Conservation (phyloP, 73 alveolate genomes). For the Paramecium sexaurelia region DNA sequence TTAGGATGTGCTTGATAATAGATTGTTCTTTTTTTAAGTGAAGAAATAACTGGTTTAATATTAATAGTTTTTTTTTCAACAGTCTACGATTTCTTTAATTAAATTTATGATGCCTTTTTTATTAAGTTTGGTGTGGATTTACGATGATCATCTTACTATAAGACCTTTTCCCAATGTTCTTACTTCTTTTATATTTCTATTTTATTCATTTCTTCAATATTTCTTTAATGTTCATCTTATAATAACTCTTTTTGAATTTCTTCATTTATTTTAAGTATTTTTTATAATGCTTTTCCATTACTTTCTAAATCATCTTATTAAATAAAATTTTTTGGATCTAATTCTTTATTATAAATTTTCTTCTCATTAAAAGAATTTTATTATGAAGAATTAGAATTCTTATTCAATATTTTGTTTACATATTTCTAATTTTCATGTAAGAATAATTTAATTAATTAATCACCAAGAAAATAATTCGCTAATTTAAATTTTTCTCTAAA, state of each 20-base stretch:
- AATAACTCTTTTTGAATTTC: slow-evolving; percentile 56
- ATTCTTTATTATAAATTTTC: neutral
- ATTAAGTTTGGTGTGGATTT: slow-evolving; percentile 19
- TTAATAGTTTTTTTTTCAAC: slow-evolving; percentile 31
- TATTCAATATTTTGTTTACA: slow-evolving; percentile 12
- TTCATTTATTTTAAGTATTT: slow-evolving; percentile 60
- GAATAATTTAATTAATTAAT: neutral
- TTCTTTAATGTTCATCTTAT: slow-evolving; percentile 61
- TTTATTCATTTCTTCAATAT: slow-evolving; percentile 48
- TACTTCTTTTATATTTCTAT: slow-evolving; percentile 61
- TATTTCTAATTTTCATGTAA: slow-evolving; percentile 38
- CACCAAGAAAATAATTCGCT: slow-evolving; percentile 39
- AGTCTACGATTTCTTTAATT: neutral
- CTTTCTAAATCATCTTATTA: slow-evolving; percentile 52
- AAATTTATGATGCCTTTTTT: neutral
- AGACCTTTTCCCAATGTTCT: slow-evolving; percentile 58
- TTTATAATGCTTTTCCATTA: slow-evolving; percentile 52
- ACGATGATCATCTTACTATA: neutral
- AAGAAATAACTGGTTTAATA: slow-evolving; percentile 9
- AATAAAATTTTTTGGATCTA: slow-evolving; percentile 24
- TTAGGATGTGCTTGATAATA: slow-evolving; percentile 53
- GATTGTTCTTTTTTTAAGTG: slow-evolving; percentile 31
- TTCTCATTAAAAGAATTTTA: slow-evolving; percentile 22
- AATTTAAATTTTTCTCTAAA: slow-evolving; percentile 40
- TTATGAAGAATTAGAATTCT: slow-evolving; percentile 32